Percentiles rank a stretch among this genome's conserved stretches.
Evolutionary conservation across 140 eudicot genomes (phyloP).

Genomic region (Stevia rebaudiana): DNA sequence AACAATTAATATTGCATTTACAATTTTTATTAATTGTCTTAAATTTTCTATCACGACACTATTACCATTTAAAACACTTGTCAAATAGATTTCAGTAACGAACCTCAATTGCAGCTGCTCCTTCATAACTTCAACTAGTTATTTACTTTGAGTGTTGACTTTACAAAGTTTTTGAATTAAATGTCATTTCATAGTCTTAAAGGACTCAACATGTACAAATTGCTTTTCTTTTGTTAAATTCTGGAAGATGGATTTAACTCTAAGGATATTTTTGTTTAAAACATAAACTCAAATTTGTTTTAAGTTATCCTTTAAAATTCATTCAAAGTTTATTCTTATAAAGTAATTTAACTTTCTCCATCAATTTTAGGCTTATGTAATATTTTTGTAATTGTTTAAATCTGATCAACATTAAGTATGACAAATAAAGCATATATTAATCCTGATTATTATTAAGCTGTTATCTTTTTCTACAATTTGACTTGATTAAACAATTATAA

Average conservation of each 20-base stretch:
- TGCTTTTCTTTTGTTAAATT: not conserved
- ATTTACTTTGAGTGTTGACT: constrained; percentile 13
- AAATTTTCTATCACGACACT: constrained; percentile 14
- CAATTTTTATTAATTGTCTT: not conserved
- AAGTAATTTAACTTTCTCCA: too few relatives aligned
- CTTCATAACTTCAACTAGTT: constrained; percentile 6
- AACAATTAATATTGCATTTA: constrained; percentile 7
- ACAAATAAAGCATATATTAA: too few relatives aligned
- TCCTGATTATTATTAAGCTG: too few relatives aligned
- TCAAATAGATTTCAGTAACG: constrained; percentile 13
- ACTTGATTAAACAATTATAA: too few relatives aligned
- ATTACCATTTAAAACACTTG: constrained; percentile 23
- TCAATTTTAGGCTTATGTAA: too few relatives aligned
- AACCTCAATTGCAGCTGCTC: not conserved
- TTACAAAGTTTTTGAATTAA: not conserved
- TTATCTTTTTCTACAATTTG: too few relatives aligned
- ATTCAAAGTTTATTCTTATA: too few relatives aligned
- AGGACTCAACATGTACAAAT: not conserved
- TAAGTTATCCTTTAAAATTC: too few relatives aligned
- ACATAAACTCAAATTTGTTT: too few relatives aligned
- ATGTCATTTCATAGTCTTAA: not conserved
- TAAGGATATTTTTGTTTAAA: too few relatives aligned
- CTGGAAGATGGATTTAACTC: not conserved
- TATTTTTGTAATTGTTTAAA: too few relatives aligned
- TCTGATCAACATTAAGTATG: too few relatives aligned